phyloP scores from a whole-genome alignment of 495 filamentous ascomycete genomes.

The Cryomyces antarcticus region DNA sequence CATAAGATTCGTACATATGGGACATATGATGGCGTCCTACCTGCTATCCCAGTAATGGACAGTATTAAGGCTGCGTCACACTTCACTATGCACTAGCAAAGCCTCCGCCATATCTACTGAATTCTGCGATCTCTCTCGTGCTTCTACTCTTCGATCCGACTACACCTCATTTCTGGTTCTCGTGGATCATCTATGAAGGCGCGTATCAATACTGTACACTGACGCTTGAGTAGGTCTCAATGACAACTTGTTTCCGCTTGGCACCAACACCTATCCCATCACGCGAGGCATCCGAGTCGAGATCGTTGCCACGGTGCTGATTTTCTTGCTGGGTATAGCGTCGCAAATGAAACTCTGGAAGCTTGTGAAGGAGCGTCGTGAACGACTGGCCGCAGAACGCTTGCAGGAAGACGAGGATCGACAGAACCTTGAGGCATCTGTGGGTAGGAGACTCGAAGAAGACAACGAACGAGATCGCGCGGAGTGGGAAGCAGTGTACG shows the following conservation, averaged over 20 bases:
- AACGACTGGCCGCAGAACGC: slow-evolving; percentile 34
- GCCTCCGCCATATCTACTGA: too few relatives aligned
- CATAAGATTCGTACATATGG: too few relatives aligned
- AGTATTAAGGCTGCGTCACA: too few relatives aligned
- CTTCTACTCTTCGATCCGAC: too few relatives aligned
- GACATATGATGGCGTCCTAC: too few relatives aligned
- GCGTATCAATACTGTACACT: slow-evolving; percentile 1
- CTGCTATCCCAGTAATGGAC: too few relatives aligned
- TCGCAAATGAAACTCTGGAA: slow-evolving; percentile 80
- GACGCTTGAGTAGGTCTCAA: slow-evolving; percentile 38
- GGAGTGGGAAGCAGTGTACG: slow-evolving; percentile 69
- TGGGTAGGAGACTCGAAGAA: slow-evolving; percentile 47
- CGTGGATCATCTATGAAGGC: too few relatives aligned
- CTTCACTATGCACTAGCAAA: too few relatives aligned
- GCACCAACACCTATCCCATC: slow-evolving; percentile 59
- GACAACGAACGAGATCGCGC: slow-evolving; percentile 42
- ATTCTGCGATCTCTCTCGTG: too few relatives aligned
- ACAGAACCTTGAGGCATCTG: slow-evolving; percentile 49
- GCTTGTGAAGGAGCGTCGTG: slow-evolving; percentile 53
- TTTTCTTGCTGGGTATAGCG: slow-evolving; percentile 54
- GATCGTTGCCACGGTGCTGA: slow-evolving; percentile 53
- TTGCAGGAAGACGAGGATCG: slow-evolving; percentile 35
- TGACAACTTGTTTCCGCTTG: slow-evolving; percentile 54
- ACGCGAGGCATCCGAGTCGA: slow-evolving; percentile 78
- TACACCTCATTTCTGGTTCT: too few relatives aligned